These are phyloP conservation scores for Penicillium sp. DNA, from an alignment of 2,329 filamentous ascomycete species.

Conservation along the genomic window DNA sequence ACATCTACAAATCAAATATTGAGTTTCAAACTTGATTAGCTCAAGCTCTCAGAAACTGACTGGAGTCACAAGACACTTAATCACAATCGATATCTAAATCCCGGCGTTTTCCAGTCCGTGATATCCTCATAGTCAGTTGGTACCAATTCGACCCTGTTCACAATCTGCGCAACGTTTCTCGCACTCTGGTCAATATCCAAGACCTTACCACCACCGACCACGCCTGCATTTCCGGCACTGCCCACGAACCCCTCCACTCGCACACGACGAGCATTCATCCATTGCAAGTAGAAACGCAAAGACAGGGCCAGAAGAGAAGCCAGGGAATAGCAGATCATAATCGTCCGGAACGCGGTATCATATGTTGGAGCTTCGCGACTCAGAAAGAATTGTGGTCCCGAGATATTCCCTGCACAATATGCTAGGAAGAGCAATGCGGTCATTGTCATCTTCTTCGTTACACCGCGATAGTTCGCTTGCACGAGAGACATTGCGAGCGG, in stretches of 20 bases:
- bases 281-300: conserved; percentile 53
- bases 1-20: too few species aligned
- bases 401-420: conserved; percentile 60
- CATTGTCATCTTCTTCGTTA: conserved; percentile 64
- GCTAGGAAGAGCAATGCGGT: conserved; percentile 58
- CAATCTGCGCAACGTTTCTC: conserved; percentile 37
- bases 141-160: conserved; percentile 38
- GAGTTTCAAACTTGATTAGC: neutral
- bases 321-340: conserved; percentile 59
- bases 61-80: too few species aligned
- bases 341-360: conserved; percentile 56
- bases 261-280: conserved; percentile 49
- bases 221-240: conserved; percentile 31
- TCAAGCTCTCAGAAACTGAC: neutral
- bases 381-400: conserved; percentile 59
- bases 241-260: conserved; percentile 38
- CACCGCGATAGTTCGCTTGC: conserved; percentile 58
- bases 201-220: conserved; percentile 47
- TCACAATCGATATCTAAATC: conserved; percentile 58
- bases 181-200: conserved; percentile 46
- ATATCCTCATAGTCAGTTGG: conserved; percentile 58
- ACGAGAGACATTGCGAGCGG: conserved; percentile 59
- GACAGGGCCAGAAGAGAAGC: conserved; percentile 49
- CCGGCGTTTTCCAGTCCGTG: conserved; percentile 62
- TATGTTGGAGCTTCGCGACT: conserved; percentile 55